phyloP scores from a whole-genome alignment of 352 stramenopile species.

The Aphanomyces stellatus region DNA sequence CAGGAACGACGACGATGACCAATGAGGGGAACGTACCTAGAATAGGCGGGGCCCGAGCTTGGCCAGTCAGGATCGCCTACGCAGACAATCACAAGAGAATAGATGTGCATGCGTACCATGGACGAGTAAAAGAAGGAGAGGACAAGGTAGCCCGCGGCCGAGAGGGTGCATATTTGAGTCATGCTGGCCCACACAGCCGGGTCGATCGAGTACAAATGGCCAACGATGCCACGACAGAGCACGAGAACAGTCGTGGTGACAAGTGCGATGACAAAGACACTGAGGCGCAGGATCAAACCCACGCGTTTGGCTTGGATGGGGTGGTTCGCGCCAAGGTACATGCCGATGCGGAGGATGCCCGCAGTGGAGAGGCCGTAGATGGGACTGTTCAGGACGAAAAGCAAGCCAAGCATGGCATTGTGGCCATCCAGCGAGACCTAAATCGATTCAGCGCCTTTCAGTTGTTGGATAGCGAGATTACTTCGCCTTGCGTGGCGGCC shows the following conservation, averaged over 20 bases:
- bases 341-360: constrained; percentile 52
- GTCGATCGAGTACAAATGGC: constrained; percentile 62
- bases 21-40: constrained; percentile 27
- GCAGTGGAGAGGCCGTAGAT: constrained; percentile 62
- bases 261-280: too few species aligned
- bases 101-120: too few species aligned
- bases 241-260: too few species aligned
- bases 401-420: constrained; percentile 81
- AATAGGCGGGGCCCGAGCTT: constrained; percentile 41
- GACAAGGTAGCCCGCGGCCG: constrained; percentile 52
- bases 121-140: constrained; percentile 76
- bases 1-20: constrained; percentile 32
- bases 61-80: constrained; percentile 58
- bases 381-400: constrained; percentile 66
- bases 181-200: constrained; percentile 48
- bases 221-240: too few species aligned
- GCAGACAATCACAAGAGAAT: background rate
- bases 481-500: constrained; percentile 49
- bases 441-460: background rate
- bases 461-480: background rate
- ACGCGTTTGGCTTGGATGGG: too few species aligned
- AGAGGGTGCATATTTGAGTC: constrained; percentile 41
- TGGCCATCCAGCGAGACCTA: constrained; percentile 56
- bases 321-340: constrained; percentile 46
- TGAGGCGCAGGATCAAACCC: too few species aligned